Evolutionary conservation across 2,329 filamentous ascomycete genomes (phyloP).

Genomic region (Phoma herbarum): DNA sequence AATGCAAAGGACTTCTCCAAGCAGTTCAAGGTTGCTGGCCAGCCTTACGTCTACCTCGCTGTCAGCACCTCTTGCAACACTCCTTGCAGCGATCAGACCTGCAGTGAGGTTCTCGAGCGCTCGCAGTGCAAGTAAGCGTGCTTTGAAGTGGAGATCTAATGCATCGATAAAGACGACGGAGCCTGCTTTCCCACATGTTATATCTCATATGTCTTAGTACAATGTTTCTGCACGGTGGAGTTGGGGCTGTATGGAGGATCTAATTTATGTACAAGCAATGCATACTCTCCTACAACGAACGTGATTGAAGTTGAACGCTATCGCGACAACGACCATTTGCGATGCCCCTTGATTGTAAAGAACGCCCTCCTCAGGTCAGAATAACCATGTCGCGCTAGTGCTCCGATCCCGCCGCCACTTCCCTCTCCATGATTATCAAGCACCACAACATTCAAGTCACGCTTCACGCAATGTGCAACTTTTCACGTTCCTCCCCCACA

Average conservation of each 20-base stretch:
- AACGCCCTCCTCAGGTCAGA: conserved; percentile 5
- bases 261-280: conserved; percentile 26
- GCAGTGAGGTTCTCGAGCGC: conserved; percentile 35
- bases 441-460: conserved; percentile 35
- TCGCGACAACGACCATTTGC: too few relatives aligned
- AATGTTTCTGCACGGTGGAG: conserved; percentile 20
- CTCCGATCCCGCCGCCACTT: conserved; percentile 44
- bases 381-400: conserved; percentile 17
- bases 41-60: conserved; percentile 39
- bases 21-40: conserved; percentile 38
- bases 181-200: background rate
- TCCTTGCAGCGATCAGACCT: conserved; percentile 33
- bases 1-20: conserved; percentile 39
- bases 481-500: background rate
- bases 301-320: too few relatives aligned
- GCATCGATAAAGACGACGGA: background rate
- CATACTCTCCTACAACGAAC: conserved; percentile 12
- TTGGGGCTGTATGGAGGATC: conserved; percentile 26
- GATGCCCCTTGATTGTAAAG: too few relatives aligned
- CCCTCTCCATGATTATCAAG: conserved; percentile 42
- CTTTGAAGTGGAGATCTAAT: background rate
- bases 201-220: conserved; percentile 14
- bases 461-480: conserved; percentile 17
- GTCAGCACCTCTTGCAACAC: conserved; percentile 34
- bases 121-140: conserved; percentile 28